Base-by-base conservation (phyloP, 257 asterid species). In the Jasminum sambac region DNA sequence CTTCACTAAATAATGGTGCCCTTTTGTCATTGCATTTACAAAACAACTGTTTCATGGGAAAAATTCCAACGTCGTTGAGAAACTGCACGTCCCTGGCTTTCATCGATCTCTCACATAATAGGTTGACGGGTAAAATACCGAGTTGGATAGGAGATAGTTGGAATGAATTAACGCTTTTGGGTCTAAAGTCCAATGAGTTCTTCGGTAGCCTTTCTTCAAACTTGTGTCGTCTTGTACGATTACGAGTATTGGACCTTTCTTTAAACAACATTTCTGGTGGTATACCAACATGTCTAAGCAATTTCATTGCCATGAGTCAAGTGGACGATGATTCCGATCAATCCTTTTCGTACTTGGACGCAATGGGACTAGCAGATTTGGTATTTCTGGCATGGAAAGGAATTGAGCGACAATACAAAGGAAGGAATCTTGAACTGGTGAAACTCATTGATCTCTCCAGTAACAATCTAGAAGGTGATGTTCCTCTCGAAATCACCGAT, bases 221-320 rank as follows among this genome's bases (percentile, higher is more conserved):
- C 38, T 9, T 71, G 11, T 66, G 80, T 26, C 1, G 8, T 25
- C 61, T 71, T 66, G 23, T 43, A 21, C 3, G 17, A 10, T n/a
- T 72, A 40, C 75, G 72, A 52, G 48, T 72, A 44, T 40, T 77
- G 52, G 82, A 77, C 39, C 44, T 73, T 42, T 77, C 82, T 37
- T 40, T 63, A 14, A 77, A 77, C 78, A 55, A 30, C 19, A 26
- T 73, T 11, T 65, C 66, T 1, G 73, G 70, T 11, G 4, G 11
- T 4, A 60, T 66, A 65, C 80, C 77, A 13, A 11, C 11, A 0
- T 76, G 81, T 67, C 2, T 76, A 0, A 8, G 40, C 25, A 60
- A 76, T 37, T 61, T 59, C 65, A 23, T 12, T 43, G 66, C 69
- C 37, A 58, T 76, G 70, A 55, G n/a, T 26, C 12, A 50, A 30